Evolutionary conservation across 345 rosid species (phyloP).

Genomic region (Brassica rapa): DNA sequence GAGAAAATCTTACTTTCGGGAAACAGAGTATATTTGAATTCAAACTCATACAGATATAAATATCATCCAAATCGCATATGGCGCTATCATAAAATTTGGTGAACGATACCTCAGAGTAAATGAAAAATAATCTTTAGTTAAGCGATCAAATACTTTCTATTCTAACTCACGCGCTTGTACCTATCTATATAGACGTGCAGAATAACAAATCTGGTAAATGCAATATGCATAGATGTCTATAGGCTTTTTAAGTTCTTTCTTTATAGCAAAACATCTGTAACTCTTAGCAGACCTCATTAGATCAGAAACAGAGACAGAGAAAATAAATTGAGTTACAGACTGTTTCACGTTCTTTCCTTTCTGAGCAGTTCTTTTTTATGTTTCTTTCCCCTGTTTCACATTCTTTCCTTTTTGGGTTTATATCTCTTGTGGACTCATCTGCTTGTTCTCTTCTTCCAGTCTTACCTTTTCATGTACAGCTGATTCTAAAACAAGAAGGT

Average conservation of each 20-base stretch:
- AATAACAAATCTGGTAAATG: slow-evolving; percentile 27
- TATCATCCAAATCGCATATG: background rate
- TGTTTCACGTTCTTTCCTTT: slow-evolving; percentile 17
- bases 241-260: slow-evolving; percentile 35
- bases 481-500: slow-evolving; percentile 20
- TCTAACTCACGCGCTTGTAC: no score
- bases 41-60: background rate
- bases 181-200: slow-evolving; percentile 4
- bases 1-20: no score
- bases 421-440: slow-evolving; percentile 8
- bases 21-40: no score
- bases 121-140: background rate
- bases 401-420: slow-evolving; percentile 3
- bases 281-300: slow-evolving; percentile 28
- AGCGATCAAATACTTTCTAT: background rate
- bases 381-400: slow-evolving; percentile 14
- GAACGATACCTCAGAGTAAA: background rate
- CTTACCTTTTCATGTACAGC: slow-evolving; percentile 2
- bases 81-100: background rate
- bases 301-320: slow-evolving; percentile 30
- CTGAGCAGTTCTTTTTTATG: slow-evolving; percentile 23
- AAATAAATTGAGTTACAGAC: slow-evolving; percentile 15
- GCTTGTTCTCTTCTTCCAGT: slow-evolving; percentile 16
- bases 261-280: slow-evolving; percentile 33
- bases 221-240: slow-evolving; percentile 28